Percentiles rank a stretch among this genome's conserved stretches.
Evolutionary conservation across 2,329 filamentous ascomycete species (phyloP).

Genomic region (Xenosphaeropsis pyriputrescens): DNA sequence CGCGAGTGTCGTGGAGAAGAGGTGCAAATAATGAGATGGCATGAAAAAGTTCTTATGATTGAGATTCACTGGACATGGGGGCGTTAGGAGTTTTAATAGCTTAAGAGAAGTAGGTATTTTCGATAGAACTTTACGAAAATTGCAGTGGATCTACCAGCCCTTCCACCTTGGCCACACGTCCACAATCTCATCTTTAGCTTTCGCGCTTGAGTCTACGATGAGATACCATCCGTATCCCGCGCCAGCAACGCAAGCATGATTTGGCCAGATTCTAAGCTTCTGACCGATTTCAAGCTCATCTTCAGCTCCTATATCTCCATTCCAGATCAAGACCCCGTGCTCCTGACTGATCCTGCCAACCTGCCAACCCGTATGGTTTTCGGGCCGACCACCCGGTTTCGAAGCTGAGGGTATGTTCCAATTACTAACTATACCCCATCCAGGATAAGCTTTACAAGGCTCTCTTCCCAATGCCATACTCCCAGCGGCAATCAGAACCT

Average conservation of each 20-base stretch:
- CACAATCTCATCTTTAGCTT: conserved; percentile 42
- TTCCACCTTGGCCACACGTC: conserved; percentile 63
- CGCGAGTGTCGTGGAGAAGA: conserved; percentile 79
- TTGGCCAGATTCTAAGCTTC: conserved; percentile 59
- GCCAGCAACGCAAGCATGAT: conserved; percentile 67
- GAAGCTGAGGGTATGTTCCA: conserved; percentile 28
- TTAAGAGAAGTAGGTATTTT: too few species aligned
- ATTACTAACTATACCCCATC: conserved; percentile 54
- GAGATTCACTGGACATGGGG: too few species aligned
- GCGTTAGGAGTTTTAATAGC: conserved; percentile 8
- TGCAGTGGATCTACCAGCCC: conserved; percentile 38
- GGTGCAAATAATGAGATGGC: conserved; percentile 56
- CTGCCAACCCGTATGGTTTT: conserved; percentile 40
- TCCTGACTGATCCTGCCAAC: conserved; percentile 64
- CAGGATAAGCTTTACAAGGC: conserved; percentile 54
- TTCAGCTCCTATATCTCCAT: conserved; percentile 25
- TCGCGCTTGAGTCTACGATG: conserved; percentile 48
- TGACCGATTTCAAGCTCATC: conserved; percentile 44
- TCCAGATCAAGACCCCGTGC: conserved; percentile 58
- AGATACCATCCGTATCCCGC: conserved; percentile 60
- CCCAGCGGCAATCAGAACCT: conserved; percentile 57
- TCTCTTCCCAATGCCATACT: conserved; percentile 58
- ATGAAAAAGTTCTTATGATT: conserved; percentile 4
- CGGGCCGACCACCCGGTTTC: conserved; percentile 22
- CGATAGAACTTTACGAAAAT: too few species aligned